Base-by-base conservation (phyloP, 2,329 filamentous ascomycete species). In the Raffaelea ambrosiae region DNA sequence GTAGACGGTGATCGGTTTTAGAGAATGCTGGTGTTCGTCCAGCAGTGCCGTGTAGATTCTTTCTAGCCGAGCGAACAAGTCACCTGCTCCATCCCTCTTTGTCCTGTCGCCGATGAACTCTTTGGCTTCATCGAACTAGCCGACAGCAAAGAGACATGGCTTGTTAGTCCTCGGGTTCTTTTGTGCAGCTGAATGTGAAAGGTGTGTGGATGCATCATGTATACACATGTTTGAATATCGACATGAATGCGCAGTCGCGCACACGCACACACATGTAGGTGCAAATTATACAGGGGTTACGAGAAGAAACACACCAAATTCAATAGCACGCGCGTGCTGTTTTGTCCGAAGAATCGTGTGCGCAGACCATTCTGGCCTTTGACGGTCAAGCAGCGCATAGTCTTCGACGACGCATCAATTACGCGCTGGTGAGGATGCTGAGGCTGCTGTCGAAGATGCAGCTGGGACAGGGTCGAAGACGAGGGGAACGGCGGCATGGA, bases 101-200 rank as follows among this genome's bases (percentile, higher is more conserved):
- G 61, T 63, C 19, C 63, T 63, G 50, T 66, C 67, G 20, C 65
- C 63, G 59, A 77, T 65, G 53, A 75, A 75, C 8, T 70, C 66
- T 50, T 71, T 75, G 40, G 74, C 74, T 49, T 77, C 73, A 48
- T 73, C 70, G 52, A 77, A 78, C 72, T 77, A 44, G 40, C n/a
- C n/a, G n/a, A n/a, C n/a, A n/a, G n/a, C n/a, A n/a, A n/a, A n/a
- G 26, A 47, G 20, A 10, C 18, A n/a, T 38, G 18, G 35, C 8
- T 33, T n/a, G 35, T 38, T 38, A 19, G 13, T 38, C 7, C 29
- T 8, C 9, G 29, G 16, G n/a, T 3, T 22, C 3, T 11, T 23
- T n/a, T 7, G 5, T 33, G 20, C 16, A 20, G 18, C 7, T 40
- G 7, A n/a, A n/a, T n/a, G n/a, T n/a, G n/a, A n/a, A n/a, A n/a